Evolutionary conservation across 1,284 basidiomycete genomes (phyloP), one percentile per base, ranked within the genome.

Genomic region (Fistulina hepatica): DNA sequence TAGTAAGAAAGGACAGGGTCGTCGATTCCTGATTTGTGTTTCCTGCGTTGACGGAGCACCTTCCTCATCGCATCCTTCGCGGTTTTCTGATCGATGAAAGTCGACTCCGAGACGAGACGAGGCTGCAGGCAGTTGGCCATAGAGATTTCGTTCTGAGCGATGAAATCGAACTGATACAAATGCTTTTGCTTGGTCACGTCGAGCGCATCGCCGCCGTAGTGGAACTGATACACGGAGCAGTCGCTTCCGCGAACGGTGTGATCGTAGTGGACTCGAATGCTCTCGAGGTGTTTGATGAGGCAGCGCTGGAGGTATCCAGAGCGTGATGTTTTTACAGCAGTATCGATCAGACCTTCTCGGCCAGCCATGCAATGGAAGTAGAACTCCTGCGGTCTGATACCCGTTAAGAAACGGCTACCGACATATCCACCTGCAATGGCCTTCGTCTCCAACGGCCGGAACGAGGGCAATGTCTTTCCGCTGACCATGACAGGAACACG

Each of bases 331-430:
- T 99, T 99, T 61, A 99, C 95, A 34, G 95, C 95, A 8, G 95
- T 99, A 58, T 99, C 95, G 54, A 98, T 99, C 22, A 99, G 73
- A 58, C 95, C 95, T 65, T 98, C 95, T 51, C 95, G 81, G 38
- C 95, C 95, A 43, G 95, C 93, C 95, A 99, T 99, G 60, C 95
- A 97, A 65, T 98, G 95, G 74, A 99, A 99, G 67, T 97, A 99
- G 65, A 97, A 99, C 60, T 99, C 95, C 58, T 99, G 95, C 0
- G 95, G 95, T 46, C 86, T 89, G 56, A 99, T 83, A 43, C 95
- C 95, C 13, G 95, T 98, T 67, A 99, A 74, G 76, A 99, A 99
- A 36, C 95, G 90, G 58, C 93, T 95, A n/a, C 89, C 91, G 35
- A 99, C 89, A 59, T 95, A 99, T n/a, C 95, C 95, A 59, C 95